phyloP scores from a whole-genome alignment of 495 filamentous ascomycete species.

The Penicillium canescens region DNA sequence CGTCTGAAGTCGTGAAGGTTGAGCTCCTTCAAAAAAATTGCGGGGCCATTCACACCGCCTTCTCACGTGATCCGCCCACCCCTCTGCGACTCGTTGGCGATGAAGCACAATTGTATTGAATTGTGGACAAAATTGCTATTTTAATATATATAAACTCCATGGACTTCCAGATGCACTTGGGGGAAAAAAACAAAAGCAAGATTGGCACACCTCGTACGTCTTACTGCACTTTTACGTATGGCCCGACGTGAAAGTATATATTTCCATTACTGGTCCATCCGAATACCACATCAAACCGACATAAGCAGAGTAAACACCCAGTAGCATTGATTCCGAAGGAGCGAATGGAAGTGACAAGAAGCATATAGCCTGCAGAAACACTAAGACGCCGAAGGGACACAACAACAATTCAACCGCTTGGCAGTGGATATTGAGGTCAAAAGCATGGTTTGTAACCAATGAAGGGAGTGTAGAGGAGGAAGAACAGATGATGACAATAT shows the following conservation, averaged over 20 bases:
- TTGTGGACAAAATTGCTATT: no score
- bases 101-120: no score
- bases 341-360: slow-evolving; percentile 22
- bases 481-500: slow-evolving; percentile 7
- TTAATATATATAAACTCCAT: slow-evolving; percentile 4
- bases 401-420: slow-evolving; percentile 26
- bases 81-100: neutral
- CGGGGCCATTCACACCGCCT: slow-evolving; percentile 24
- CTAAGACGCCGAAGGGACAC: slow-evolving; percentile 22
- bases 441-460: slow-evolving; percentile 11
- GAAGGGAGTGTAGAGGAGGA: slow-evolving; percentile 24
- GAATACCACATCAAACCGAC: slow-evolving; percentile 10
- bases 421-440: slow-evolving; percentile 29
- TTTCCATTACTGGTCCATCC: slow-evolving; percentile 7
- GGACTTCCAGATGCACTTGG: slow-evolving; percentile 21
- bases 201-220: slow-evolving; percentile 18
- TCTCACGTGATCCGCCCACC: slow-evolving; percentile 10
- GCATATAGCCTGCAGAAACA: slow-evolving; percentile 18
- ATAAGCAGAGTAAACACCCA: slow-evolving; percentile 14
- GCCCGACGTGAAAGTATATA: slow-evolving; percentile 18
- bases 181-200: slow-evolving; percentile 14
- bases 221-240: neutral
- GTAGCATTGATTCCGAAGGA: slow-evolving; percentile 26
- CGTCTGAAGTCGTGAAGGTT: slow-evolving; percentile 17
- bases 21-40: slow-evolving; percentile 29